Conservation (phyloP, 2,329 filamentous ascomycete genomes). For the Colletotrichum eremochloae region DNA sequence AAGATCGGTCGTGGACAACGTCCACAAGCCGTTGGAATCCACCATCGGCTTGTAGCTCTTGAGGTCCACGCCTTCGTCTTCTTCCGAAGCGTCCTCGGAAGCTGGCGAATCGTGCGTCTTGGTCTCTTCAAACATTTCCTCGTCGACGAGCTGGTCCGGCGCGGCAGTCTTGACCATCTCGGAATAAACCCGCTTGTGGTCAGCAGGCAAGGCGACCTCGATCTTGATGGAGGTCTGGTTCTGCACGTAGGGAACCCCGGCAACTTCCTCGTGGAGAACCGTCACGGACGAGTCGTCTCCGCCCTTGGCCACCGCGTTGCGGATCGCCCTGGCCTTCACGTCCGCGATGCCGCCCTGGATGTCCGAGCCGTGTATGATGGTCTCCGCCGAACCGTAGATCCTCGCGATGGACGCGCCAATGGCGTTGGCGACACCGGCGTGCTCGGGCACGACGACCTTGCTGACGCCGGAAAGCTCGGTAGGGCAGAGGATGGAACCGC, state of each 20-base stretch:
- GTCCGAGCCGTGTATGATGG: conserved; percentile 43
- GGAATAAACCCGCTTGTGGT: conserved; percentile 42
- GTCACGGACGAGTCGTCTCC: conserved; percentile 41
- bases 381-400: conserved; percentile 43
- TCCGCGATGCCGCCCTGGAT: conserved; percentile 40
- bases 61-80: conserved; percentile 25
- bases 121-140: conserved; percentile 37
- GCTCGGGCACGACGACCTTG: conserved; percentile 42
- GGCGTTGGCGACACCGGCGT: conserved; percentile 45
- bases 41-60: conserved; percentile 34
- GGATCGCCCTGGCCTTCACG: conserved; percentile 42
- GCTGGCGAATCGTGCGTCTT: conserved; percentile 26
- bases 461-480: conserved; percentile 42
- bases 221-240: conserved; percentile 44
- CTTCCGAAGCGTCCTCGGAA: not conserved
- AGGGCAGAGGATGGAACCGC: conserved; percentile 44
- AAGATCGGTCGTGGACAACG: conserved; percentile 45
- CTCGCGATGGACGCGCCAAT: conserved; percentile 45
- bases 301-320: conserved; percentile 43
- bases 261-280: conserved; percentile 44
- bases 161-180: conserved; percentile 26
- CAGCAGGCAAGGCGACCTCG: conserved; percentile 43
- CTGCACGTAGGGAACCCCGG: conserved; percentile 45
- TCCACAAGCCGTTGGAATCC: conserved; percentile 40
- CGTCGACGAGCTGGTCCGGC: conserved; percentile 25